Evolutionary conservation across 495 filamentous ascomycete genomes (phyloP), one percentile per base, ranked within the genome.

Genomic region (Hyaloscypha variabilis): DNA sequence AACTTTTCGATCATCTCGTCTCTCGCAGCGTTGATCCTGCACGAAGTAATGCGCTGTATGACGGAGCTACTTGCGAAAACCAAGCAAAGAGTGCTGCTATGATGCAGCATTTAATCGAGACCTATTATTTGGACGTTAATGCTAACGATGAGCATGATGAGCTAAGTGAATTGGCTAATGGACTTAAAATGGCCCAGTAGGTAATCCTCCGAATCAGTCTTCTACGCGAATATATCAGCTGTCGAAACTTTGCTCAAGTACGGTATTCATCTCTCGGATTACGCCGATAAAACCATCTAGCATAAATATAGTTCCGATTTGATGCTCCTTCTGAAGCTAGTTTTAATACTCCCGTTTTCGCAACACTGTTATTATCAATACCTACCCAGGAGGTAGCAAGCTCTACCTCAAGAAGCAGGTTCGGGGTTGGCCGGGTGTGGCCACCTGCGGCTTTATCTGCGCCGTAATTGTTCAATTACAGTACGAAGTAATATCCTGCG

Each of bases 1-100:
- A 59, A 3, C 57, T 59, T n/a, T 59, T 59, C 31, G 57, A 59
- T 29, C 29, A 59, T 39, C 57, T 59, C 25, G 57, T 59, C 39
- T 26, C 57, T 8, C 31, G 57, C 10, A 29, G 57, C 23, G 57
- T 29, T 39, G 31, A 36, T 14, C 25, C 57, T 30, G 8, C 57
- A 8, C 26, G 31, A 29, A 59, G 57, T 29, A 59, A 59, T 21
- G 57, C 57, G 14, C 57, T 59, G 11, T 29, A 59, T 25, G 2
- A 59, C 39, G 23, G 28, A 8, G 26, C 25, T 21, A 14, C 19
- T 59, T 59, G 26, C 24, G 23, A 59, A 24, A 24, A 52, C 49
- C 6, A 6, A 5, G 17, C n/a, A 4, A 59, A 59, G 6, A 23
- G 28, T 14, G 28, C 23, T 29, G 57, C 57, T n/a, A 59, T 59